phyloP scores from a whole-genome alignment of 768 basidiomycete genomes.

The Hypholoma fasciculare region DNA sequence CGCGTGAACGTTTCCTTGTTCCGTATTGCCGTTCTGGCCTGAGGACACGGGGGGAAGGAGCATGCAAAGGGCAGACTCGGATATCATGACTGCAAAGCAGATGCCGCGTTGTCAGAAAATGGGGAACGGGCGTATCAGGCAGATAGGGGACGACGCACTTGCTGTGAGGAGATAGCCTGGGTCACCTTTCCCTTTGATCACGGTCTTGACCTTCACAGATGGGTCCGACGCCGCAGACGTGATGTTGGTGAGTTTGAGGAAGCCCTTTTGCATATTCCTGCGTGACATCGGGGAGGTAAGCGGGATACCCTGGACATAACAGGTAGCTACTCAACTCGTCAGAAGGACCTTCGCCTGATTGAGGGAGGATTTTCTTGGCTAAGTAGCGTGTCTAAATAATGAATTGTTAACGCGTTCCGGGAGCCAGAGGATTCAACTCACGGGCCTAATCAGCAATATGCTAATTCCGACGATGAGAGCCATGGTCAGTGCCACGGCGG shows the following conservation, averaged over 20 bases:
- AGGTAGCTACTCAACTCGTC: conserved; percentile 49
- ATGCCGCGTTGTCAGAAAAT: neutral
- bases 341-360: conserved; percentile 63
- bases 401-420: neutral
- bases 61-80: conserved; percentile 76
- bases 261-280: conserved; percentile 63
- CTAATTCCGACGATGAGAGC: conserved; percentile 32
- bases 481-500: conserved; percentile 41
- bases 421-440: conserved; percentile 16
- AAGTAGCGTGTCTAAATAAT: conserved; percentile 54
- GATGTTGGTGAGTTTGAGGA: conserved; percentile 64
- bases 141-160: conserved; percentile 32
- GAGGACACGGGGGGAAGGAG: conserved; percentile 44
- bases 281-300: neutral
- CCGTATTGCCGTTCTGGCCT: conserved; percentile 8
- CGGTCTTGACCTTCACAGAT: conserved; percentile 54
- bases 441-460: conserved; percentile 37
- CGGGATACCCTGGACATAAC: neutral
- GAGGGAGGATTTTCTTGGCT: conserved; percentile 46
- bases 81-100: conserved; percentile 58
- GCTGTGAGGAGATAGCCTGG: conserved; percentile 70
- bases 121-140: neutral
- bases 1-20: conserved; percentile 33
- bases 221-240: conserved; percentile 57
- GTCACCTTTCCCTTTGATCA: conserved; percentile 69